Evolutionary conservation across 2,329 filamentous ascomycete genomes (phyloP), one percentile per base, ranked within the genome.

Genomic region (Phymatotrichopsis omnivora): DNA sequence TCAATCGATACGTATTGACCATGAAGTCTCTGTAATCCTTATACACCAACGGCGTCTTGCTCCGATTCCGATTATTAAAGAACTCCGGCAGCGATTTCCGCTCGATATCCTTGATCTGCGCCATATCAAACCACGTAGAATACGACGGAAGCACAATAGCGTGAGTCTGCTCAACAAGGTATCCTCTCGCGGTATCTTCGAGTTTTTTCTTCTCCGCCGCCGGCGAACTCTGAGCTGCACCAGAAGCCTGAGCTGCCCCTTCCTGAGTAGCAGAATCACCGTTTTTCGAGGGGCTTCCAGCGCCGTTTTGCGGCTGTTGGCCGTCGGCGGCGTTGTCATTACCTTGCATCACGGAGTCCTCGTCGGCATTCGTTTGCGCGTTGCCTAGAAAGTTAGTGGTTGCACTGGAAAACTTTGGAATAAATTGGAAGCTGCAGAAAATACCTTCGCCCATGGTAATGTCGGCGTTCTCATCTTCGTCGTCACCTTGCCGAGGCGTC

Each of bases 1-100:
- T 98, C 45, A 98, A 70, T 28, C 91, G 81, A 66, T 98, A 98
- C 11, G 91, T 96, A 68, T 98, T 98, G 68, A 98, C 86, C 91
- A 98, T 98, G 62, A 98, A 98, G 62, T 98, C 91, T 57, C 91
- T 81, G 66, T 98, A 98, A 62, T 98, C 91, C 67, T 96, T 96
- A 71, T 98, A 98, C 17, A 96, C 85, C 37, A 86, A 80, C 1
- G 86, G 82, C 0, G 91, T 98, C 69, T 98, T 98, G 77, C 91
- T 96, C 60, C 91, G 82, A 67, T 98, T 98, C 49, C 91, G 78
- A 64, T 79, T 89, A 69, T 98, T 98, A 75, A 98, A 98, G 68
- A 96, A 98, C 64, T 98, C 91, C 16, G 89, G 86, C 56, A 98
- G 73, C 6, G 86, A 86, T 66, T 95, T 98, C 62, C 82, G 83